Evolutionary conservation across 148 eudicot genomes (phyloP).

Genomic region (Euryodendron excelsum): DNA sequence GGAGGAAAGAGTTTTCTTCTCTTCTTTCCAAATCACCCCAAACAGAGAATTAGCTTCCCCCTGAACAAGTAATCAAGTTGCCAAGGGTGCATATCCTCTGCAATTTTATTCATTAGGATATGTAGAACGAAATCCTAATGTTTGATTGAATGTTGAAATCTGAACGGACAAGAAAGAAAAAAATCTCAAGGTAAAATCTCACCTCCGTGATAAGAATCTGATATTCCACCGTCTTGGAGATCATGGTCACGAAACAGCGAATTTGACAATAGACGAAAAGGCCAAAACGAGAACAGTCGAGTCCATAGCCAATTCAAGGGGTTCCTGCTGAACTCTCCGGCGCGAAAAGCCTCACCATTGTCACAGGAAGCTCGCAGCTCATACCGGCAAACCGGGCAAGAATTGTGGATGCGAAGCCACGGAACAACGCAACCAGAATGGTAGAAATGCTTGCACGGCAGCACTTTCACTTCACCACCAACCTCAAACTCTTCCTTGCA

Average conservation of each 20-base stretch:
- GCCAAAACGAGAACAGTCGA: constrained; percentile 48
- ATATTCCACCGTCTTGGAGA: constrained; percentile 14
- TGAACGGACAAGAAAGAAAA: neutral
- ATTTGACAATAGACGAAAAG: constrained; percentile 39
- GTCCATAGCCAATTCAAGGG: constrained; percentile 36
- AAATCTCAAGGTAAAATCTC: neutral
- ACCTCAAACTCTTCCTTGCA: constrained; percentile 68
- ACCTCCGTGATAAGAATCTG: constrained; percentile 29
- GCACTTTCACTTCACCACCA: constrained; percentile 36
- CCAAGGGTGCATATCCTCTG: no score
- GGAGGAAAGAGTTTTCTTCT: no score
- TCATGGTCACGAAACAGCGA: constrained; percentile 22
- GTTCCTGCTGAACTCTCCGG: constrained; percentile 24
- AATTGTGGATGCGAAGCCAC: constrained; percentile 59
- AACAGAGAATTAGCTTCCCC: no score
- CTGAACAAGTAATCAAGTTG: no score
- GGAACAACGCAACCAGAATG: constrained; percentile 66
- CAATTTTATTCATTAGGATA: no score
- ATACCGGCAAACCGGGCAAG: constrained; percentile 74
- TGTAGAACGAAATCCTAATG: neutral
- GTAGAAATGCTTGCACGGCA: constrained; percentile 63
- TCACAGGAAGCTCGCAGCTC: constrained; percentile 29
- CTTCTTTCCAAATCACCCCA: no score
- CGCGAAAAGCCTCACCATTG: constrained; percentile 12
- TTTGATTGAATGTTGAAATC: neutral